phyloP scores from a whole-genome alignment of 2,329 filamentous ascomycete genomes.

The Aureobasidium mangrovei region DNA sequence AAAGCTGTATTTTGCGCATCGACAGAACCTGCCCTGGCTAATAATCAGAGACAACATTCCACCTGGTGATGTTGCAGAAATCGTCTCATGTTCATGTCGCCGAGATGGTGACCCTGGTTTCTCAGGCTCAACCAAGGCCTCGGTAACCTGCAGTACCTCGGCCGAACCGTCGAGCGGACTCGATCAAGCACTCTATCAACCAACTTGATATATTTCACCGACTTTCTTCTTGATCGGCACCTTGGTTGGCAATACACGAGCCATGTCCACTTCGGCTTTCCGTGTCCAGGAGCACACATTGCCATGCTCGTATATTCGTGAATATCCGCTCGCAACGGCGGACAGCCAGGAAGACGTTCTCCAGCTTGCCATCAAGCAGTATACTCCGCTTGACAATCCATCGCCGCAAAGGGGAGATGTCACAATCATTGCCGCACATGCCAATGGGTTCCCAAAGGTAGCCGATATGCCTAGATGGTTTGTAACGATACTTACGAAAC shows the following conservation, averaged over 20 bases:
- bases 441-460: slow-evolving; percentile 80
- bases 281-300: slow-evolving; percentile 65
- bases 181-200: not conserved
- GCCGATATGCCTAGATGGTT: not conserved
- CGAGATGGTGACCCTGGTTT: too few species aligned
- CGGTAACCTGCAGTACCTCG: slow-evolving; percentile 7
- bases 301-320: slow-evolving; percentile 68
- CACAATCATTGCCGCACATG: slow-evolving; percentile 79
- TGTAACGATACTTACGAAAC: not conserved
- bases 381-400: slow-evolving; percentile 64
- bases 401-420: slow-evolving; percentile 64
- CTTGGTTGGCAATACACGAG: not conserved
- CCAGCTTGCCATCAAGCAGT: slow-evolving; percentile 74
- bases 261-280: slow-evolving; percentile 42
- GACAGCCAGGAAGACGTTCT: slow-evolving; percentile 66
- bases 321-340: slow-evolving; percentile 66
- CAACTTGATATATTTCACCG: not conserved
- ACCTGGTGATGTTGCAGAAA: too few species aligned
- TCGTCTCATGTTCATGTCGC: too few species aligned
- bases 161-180: not conserved
- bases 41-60: too few species aligned
- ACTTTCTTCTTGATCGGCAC: too few species aligned
- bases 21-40: too few species aligned
- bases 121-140: not conserved
- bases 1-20: too few species aligned